phyloP scores from a whole-genome alignment of 257 asterid species.

The Salvia hispanica region DNA sequence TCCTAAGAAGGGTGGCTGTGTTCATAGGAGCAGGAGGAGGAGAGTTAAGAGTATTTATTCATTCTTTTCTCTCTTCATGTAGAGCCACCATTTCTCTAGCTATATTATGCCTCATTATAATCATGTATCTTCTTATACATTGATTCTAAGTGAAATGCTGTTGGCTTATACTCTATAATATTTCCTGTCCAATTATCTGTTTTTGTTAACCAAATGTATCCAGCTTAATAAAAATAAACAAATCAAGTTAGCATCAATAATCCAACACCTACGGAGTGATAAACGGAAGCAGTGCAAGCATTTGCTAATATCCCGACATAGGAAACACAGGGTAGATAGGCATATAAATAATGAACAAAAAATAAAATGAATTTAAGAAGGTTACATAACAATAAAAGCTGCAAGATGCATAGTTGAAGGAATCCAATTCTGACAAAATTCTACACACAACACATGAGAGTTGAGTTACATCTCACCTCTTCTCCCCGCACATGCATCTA shows the following conservation, averaged over 20 bases:
- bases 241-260: no score
- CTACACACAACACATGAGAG: neutral
- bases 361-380: no score
- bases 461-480: conserved; percentile 46
- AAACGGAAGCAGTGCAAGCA: no score
- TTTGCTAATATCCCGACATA: no score
- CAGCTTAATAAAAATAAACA: no score
- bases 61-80: conserved; percentile 28
- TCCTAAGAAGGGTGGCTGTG: neutral
- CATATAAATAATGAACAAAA: no score
- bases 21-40: neutral
- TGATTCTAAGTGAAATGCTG: conserved; percentile 4
- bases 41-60: conserved; percentile 34
- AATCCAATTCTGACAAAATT: no score
- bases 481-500: conserved; percentile 70
- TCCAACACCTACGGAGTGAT: no score
- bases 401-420: no score
- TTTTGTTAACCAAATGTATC: no score
- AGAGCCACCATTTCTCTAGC: conserved; percentile 20
- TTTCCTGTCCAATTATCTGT: neutral
- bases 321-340: no score
- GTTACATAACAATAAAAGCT: no score
- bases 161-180: neutral
- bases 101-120: conserved; percentile 3
- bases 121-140: neutral